These are phyloP conservation scores for Pseudisothecium myosuroides DNA, from an alignment of 225 moss, liverwort and hornwort species.

Conservation along the genomic window DNA sequence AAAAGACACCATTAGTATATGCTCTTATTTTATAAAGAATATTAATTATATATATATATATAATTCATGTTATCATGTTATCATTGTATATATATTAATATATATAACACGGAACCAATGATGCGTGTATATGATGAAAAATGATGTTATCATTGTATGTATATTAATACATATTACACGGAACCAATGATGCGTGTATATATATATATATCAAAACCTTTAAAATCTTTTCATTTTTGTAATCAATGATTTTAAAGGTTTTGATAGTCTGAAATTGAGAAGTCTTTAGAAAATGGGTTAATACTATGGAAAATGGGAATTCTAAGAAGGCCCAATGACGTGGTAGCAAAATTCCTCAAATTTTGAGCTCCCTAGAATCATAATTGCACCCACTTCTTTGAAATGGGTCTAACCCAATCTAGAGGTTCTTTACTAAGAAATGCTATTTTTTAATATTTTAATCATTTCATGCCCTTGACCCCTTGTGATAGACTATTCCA, in stretches of 20 bases:
- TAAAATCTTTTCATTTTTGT: too few species aligned
- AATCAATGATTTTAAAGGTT: too few species aligned
- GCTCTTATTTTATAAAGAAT: too few species aligned
- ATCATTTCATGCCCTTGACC: not conserved
- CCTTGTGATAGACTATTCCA: not conserved
- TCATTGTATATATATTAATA: too few species aligned
- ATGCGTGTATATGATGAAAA: too few species aligned
- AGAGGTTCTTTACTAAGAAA: fast-evolving
- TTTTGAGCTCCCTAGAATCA: not conserved
- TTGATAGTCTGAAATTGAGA: not conserved
- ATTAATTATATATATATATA: too few species aligned
- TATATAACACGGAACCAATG: too few species aligned
- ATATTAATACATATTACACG: too few species aligned
- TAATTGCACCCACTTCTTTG: fast-evolving
- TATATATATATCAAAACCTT: too few species aligned
- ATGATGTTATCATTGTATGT: too few species aligned
- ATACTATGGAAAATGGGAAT: fast-evolving
- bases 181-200: too few species aligned
- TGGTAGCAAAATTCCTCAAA: not conserved
- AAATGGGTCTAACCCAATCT: fast-evolving
- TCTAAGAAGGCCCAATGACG: not conserved
- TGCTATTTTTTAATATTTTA: not conserved
- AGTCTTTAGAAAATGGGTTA: fast-evolving
- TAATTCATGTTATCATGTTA: too few species aligned
- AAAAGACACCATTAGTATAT: not conserved